Conservation (phyloP, 495 filamentous ascomycete genomes). For the Articulospora tetracladia region DNA sequence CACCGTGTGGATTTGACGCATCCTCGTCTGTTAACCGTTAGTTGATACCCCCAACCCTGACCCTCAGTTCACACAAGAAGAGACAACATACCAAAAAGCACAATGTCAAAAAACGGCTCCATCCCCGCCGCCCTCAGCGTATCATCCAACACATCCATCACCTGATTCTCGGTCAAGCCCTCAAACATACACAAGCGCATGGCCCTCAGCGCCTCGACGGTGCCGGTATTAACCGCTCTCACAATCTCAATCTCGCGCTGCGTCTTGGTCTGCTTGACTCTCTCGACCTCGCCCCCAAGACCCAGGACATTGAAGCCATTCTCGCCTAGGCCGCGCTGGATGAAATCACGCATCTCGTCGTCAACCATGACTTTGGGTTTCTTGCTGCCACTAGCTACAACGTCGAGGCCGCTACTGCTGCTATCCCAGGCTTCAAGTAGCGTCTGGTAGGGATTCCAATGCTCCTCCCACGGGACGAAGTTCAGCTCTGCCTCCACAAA, state of each 20-base stretch:
- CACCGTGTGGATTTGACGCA: constrained; percentile 50
- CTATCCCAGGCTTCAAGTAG: constrained; percentile 31
- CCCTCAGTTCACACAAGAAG: neutral
- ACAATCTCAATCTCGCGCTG: constrained; percentile 44
- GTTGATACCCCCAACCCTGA: no score
- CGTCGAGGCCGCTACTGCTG: no score
- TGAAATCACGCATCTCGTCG: constrained; percentile 55
- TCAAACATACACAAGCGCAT: constrained; percentile 49
- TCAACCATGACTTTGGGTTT: constrained; percentile 48
- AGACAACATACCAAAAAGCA: constrained; percentile 39
- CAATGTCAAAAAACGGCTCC: constrained; percentile 52
- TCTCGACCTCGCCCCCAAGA: constrained; percentile 41
- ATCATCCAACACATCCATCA: constrained; percentile 43
- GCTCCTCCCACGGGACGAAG: constrained; percentile 51
- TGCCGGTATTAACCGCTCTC: constrained; percentile 53
- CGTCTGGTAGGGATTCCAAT: constrained; percentile 52
- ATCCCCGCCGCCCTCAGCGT: constrained; percentile 42
- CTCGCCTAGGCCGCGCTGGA: constrained; percentile 41
- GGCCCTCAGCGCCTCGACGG: constrained; percentile 48
- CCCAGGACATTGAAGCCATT: constrained; percentile 46
- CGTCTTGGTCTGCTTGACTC: constrained; percentile 48
- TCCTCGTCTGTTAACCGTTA: constrained; percentile 34
- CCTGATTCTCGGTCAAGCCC: constrained; percentile 47
- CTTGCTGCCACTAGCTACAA: neutral
- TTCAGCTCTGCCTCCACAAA: constrained; percentile 35